Evolutionary conservation across 2,329 filamentous ascomycete species (phyloP), one percentile per base, ranked within the genome.

Genomic region (Apiospora rasikravindrae): DNA sequence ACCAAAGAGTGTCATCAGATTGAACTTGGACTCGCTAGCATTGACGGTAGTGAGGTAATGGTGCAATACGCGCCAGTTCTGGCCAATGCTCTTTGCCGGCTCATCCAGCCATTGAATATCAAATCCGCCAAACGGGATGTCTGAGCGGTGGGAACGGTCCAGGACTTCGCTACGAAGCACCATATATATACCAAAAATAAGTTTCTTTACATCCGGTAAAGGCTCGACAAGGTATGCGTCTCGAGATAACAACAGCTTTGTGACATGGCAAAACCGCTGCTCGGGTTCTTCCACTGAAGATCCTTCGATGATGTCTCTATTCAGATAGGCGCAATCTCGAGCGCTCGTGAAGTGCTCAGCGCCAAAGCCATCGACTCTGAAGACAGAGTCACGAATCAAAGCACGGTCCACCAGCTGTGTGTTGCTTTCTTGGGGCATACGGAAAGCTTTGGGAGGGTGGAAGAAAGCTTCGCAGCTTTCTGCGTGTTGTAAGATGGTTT

Each of bases 401-500:
- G 77, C 73, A 40, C 75, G 72, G 29, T 67, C 26, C 13, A 74
- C 11, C 22, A 76, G 45, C 6, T 24, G 22, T 71, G 33, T 1
- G 73, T 73, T 8, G 66, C 10, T 7, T 71, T 57, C 24, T 73
- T 37, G n/a, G 19, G 8, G 8, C 64, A 51, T n/a, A 4, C 29
- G 66, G 13, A 40, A 22, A 19, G 29, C 26, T 11, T 68, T 4
- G 69, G 40, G 4, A 77, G 72, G 4, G 76, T 74, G 40, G 79
- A 75, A 68, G 85, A 83, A n/a, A 83, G 74, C 14, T 74, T 68
- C 2, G 77, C 75, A 3, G 70, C 70, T 5, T 29, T 69, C 71
- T 1, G 81, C 79, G 71, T 85, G 79, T 1, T 77, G 40, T 6
- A 86, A 76, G 14, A 88, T 81, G 0, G 70, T 74, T 4, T 74